Conservation (phyloP, 495 filamentous ascomycete genomes). For the Daldinia loculata region DNA sequence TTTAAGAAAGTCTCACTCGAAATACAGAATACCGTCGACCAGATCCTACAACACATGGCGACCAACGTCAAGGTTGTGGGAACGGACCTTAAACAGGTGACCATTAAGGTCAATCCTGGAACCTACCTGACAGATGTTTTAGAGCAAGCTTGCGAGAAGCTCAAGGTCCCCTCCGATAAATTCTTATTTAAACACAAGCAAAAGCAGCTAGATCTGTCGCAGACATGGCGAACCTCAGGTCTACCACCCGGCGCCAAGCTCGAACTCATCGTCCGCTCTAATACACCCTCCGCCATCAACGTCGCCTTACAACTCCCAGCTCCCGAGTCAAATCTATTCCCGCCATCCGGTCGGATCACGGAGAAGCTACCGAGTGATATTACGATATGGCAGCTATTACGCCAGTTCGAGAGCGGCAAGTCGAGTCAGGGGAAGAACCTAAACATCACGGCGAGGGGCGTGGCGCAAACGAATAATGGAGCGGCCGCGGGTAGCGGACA, state of each 20-base stretch:
- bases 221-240: conserved; percentile 85
- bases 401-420: conserved; percentile 81
- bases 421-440: conserved; percentile 63
- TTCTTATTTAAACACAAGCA: conserved; percentile 90
- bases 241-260: conserved; percentile 87
- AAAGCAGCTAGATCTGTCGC: conserved; percentile 83
- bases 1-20: background rate
- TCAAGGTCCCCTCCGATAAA: conserved; percentile 73
- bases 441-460: conserved; percentile 83
- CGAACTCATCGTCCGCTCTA: conserved; percentile 85
- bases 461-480: conserved; percentile 64
- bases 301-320: conserved; percentile 84
- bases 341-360: conserved; percentile 68
- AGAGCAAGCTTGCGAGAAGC: conserved; percentile 83
- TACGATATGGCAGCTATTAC: conserved; percentile 84
- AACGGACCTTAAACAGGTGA: conserved; percentile 72
- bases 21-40: background rate
- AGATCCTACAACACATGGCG: conserved; percentile 65
- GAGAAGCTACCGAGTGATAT: conserved; percentile 87
- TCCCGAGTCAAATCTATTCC: conserved; percentile 63
- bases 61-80: conserved; percentile 90
- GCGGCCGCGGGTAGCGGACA: conserved; percentile 69
- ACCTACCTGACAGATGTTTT: conserved; percentile 84
- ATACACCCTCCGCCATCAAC: conserved; percentile 81
- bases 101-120: conserved; percentile 82